Conservation (phyloP, 2,329 filamentous ascomycete species). For the Mariannaea sp. region DNA sequence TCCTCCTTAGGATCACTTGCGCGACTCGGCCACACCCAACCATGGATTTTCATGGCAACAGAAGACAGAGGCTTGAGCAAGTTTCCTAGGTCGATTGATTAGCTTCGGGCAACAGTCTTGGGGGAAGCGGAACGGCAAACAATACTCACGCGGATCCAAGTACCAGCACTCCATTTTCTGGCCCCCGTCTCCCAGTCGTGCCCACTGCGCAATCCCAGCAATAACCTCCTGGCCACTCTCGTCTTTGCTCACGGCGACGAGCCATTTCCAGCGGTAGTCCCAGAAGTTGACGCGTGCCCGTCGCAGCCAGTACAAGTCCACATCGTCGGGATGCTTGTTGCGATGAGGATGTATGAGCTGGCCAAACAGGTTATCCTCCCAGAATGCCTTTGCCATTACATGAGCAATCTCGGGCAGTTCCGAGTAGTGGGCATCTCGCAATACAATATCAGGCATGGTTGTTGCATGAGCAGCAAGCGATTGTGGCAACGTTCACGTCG, state of each 20-base stretch:
- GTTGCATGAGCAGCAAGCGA: neutral
- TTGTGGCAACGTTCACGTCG: neutral
- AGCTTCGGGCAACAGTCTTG: neutral
- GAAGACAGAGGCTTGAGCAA: slow-evolving; percentile 26
- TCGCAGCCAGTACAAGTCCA: slow-evolving; percentile 40
- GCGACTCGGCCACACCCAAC: slow-evolving; percentile 16
- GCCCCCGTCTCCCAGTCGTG: slow-evolving; percentile 25
- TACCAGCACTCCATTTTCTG: slow-evolving; percentile 15
- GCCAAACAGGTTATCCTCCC: slow-evolving; percentile 43
- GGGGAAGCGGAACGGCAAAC: neutral
- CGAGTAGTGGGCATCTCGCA: slow-evolving; percentile 27
- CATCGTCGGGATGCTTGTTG: slow-evolving; percentile 38
- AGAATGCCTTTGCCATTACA: slow-evolving; percentile 41
- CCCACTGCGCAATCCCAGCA: slow-evolving; percentile 29
- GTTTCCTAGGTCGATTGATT: slow-evolving; percentile 15
- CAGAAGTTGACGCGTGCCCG: slow-evolving; percentile 36
- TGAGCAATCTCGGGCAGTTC: slow-evolving; percentile 39
- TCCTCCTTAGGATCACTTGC: slow-evolving; percentile 21
- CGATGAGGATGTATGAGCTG: slow-evolving; percentile 43
- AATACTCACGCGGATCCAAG: slow-evolving; percentile 26
- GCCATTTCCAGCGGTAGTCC: slow-evolving; percentile 36
- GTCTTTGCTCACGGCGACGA: slow-evolving; percentile 36
- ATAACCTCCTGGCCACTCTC: slow-evolving; percentile 16
- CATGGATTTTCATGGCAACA: slow-evolving; percentile 18
- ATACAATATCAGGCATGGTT: slow-evolving; percentile 20